A percentile compares a stretch with the other conserved stretches of the same genome.
phyloP scores from a whole-genome alignment of 805 yeast genomes.

The Pichia eremophila region DNA sequence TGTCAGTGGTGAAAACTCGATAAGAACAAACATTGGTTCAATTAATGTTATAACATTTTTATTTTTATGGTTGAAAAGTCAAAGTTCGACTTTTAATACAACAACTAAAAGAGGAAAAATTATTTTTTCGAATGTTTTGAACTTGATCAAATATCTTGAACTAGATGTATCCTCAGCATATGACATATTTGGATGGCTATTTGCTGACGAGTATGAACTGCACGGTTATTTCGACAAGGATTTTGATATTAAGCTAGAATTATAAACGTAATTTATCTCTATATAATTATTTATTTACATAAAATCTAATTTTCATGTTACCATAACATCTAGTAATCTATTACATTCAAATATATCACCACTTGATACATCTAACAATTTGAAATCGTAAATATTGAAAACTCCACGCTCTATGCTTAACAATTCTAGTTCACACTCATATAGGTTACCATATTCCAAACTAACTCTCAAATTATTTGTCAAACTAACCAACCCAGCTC shows the following conservation, averaged over 20 bases:
- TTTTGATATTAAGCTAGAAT: background rate
- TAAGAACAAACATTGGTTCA: slow-evolving; percentile 14
- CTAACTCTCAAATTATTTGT: slow-evolving; percentile 57
- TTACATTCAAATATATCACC: slow-evolving; percentile 71
- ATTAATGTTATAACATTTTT: slow-evolving; percentile 16
- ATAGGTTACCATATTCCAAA: slow-evolving; percentile 50
- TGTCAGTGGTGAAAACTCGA: background rate
- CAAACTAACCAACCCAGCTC: slow-evolving; percentile 52
- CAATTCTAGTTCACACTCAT: slow-evolving; percentile 51
- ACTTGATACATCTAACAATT: slow-evolving; percentile 48
- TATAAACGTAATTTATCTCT: background rate
- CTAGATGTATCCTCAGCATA: slow-evolving; percentile 17
- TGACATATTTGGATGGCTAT: slow-evolving; percentile 22
- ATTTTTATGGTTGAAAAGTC: slow-evolving; percentile 21
- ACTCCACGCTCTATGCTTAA: slow-evolving; percentile 60
- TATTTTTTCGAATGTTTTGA: slow-evolving; percentile 14
- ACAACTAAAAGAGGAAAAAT: slow-evolving; percentile 11
- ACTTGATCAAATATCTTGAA: slow-evolving; percentile 16
- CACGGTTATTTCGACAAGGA: slow-evolving; percentile 11
- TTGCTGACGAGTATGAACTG: slow-evolving; percentile 20
- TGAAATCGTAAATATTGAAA: slow-evolving; percentile 54
- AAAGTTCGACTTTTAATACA: slow-evolving; percentile 11
- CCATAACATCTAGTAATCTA: slow-evolving; percentile 57
- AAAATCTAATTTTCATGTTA: slow-evolving; percentile 20
- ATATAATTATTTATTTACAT: background rate